These are phyloP conservation scores for Leucosporidium creatinivorum DNA, from an alignment of 768 basidiomycete species.

Conservation along the genomic window DNA sequence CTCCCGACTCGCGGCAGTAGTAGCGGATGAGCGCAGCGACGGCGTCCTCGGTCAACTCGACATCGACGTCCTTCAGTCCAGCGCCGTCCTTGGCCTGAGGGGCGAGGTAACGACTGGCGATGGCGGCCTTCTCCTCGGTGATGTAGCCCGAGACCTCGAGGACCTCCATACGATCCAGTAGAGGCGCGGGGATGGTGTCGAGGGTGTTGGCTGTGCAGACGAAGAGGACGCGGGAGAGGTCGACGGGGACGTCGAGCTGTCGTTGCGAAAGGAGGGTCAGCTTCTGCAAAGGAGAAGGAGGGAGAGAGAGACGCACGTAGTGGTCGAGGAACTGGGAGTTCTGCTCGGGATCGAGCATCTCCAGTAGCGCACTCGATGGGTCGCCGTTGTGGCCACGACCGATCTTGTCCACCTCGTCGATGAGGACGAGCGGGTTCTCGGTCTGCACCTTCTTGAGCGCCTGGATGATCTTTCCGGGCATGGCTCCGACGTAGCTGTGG, in stretches of 20 bases:
- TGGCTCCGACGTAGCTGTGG: slow-evolving; percentile 62
- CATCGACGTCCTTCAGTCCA: slow-evolving; percentile 76
- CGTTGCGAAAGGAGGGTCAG: slow-evolving; percentile 35
- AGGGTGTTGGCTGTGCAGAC: slow-evolving; percentile 93
- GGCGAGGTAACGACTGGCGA: slow-evolving; percentile 86
- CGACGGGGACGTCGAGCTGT: slow-evolving; percentile 76
- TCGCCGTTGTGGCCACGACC: slow-evolving; percentile 69
- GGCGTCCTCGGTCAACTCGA: slow-evolving; percentile 64
- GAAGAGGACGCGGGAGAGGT: slow-evolving; percentile 90
- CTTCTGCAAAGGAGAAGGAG: slow-evolving; percentile 70
- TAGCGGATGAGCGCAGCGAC: slow-evolving; percentile 89
- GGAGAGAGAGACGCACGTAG: slow-evolving; percentile 56
- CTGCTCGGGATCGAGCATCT: slow-evolving; percentile 82
- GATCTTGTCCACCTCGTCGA: slow-evolving; percentile 70
- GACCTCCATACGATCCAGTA: slow-evolving; percentile 85
- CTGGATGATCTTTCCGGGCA: slow-evolving; percentile 57
- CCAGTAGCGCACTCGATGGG: slow-evolving; percentile 80
- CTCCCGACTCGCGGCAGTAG: slow-evolving; percentile 95
- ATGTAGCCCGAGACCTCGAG: slow-evolving; percentile 62
- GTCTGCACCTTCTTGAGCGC: slow-evolving; percentile 80
- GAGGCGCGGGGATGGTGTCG: slow-evolving; percentile 80
- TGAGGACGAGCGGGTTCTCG: slow-evolving; percentile 67
- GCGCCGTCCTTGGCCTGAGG: slow-evolving; percentile 89
- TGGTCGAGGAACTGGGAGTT: slow-evolving; percentile 60
- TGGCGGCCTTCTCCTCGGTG: slow-evolving; percentile 83